phyloP scores from a whole-genome alignment of 176 grass and related monocot species.

The Raddia guianensis region DNA sequence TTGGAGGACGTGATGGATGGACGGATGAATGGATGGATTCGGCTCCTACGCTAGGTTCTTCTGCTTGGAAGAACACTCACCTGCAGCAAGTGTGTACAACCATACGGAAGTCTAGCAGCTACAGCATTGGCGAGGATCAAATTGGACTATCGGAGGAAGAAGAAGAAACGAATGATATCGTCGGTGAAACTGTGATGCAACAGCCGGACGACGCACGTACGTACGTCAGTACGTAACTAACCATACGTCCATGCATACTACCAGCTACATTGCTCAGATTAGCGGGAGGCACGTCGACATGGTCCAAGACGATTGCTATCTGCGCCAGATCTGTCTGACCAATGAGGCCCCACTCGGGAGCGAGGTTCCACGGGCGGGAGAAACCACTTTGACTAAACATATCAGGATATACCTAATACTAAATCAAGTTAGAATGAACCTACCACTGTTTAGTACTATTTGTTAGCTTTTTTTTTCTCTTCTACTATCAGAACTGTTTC shows the following conservation, averaged over 20 bases:
- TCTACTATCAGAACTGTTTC: no score
- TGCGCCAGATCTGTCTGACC: slow-evolving; percentile 32
- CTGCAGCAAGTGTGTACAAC: no score
- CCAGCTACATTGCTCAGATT: not conserved
- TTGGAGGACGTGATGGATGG: not conserved
- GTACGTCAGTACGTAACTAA: not conserved
- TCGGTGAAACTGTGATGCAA: not conserved
- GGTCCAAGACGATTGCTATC: slow-evolving; percentile 20
- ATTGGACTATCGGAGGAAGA: not conserved
- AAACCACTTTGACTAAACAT: slow-evolving; percentile 10
- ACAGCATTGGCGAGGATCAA: not conserved
- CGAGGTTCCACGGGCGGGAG: not conserved
- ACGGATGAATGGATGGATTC: no score
- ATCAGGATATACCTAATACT: no score
- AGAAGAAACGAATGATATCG: not conserved
- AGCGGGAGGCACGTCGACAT: not conserved
- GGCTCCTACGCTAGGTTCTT: not conserved
- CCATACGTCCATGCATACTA: not conserved
- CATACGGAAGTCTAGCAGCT: no score
- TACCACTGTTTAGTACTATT: no score
- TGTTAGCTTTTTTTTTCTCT: not conserved
- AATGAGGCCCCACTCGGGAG: slow-evolving; percentile 7
- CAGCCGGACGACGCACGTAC: not conserved
- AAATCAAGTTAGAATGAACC: no score
- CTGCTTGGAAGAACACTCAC: no score